These are phyloP conservation scores for Blepharisma stoltei DNA, from an alignment of 73 alveolate genomes.

Conservation along the genomic window DNA sequence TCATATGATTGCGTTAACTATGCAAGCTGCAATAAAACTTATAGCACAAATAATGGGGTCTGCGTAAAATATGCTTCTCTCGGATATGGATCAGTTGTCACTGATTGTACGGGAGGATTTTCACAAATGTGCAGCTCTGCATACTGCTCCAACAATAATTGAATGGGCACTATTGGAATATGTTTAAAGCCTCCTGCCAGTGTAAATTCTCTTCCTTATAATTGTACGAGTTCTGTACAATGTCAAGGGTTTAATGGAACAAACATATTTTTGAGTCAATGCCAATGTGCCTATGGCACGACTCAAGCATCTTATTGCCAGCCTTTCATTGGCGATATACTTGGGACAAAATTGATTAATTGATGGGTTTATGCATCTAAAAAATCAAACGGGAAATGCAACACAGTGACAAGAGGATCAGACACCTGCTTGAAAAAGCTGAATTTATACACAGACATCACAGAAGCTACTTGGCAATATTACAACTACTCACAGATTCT, in stretches of 20 bases:
- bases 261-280: not conserved
- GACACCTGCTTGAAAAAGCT: slow-evolving; percentile 12
- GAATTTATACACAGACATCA: not conserved
- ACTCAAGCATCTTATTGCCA: not conserved
- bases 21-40: not conserved
- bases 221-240: not conserved
- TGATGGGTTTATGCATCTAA: not conserved
- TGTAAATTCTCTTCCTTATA: not conserved
- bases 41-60: not conserved
- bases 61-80: not conserved
- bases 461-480: slow-evolving; percentile 21
- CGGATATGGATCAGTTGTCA: not conserved
- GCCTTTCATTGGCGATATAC: slow-evolving; percentile 12
- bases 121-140: slow-evolving; percentile 4
- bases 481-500: not conserved
- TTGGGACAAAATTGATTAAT: not conserved
- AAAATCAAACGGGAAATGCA: not conserved
- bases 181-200: slow-evolving; percentile 22
- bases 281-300: not conserved
- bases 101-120: slow-evolving; percentile 5
- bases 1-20: not conserved
- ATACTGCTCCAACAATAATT: not conserved
- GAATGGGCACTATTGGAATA: not conserved
- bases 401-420: not conserved
- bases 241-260: not conserved